Evolutionary conservation across 2,329 filamentous ascomycete species (phyloP).

Genomic region (Fusarium mexicanum): DNA sequence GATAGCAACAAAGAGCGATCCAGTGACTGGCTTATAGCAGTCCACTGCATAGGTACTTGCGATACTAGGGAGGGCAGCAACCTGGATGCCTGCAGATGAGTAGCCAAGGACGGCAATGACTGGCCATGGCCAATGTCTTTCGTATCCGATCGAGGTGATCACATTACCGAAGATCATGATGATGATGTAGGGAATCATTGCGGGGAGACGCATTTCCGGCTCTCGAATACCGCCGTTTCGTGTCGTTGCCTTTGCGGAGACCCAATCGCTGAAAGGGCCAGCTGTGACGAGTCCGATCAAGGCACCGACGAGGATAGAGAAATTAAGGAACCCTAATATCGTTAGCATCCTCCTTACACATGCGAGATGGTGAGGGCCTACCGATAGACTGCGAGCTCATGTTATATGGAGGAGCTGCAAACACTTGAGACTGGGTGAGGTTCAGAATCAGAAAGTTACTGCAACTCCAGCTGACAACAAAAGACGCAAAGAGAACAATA

Average conservation of each 20-base stretch:
- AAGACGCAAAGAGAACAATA: not conserved
- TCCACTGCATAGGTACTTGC: not conserved
- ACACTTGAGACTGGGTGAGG: conserved; percentile 1
- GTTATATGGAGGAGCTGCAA: not conserved
- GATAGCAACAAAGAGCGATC: not conserved
- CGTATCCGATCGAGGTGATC: not conserved
- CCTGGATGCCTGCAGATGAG: not conserved
- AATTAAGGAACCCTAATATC: not conserved
- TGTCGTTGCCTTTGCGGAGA: not conserved
- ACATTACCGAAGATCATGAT: conserved; percentile 3
- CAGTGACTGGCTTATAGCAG: not conserved
- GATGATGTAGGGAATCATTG: not conserved
- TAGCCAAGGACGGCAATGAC: conserved; percentile 1
- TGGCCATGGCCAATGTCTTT: not conserved
- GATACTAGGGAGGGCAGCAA: not conserved
- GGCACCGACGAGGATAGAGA: not conserved
- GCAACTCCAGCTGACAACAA: conserved; percentile 13
- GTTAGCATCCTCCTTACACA: too few relatives aligned
- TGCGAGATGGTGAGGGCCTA: not conserved
- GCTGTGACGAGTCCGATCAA: conserved; percentile 2
- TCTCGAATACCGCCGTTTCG: conserved; percentile 1
- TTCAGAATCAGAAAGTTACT: conserved; percentile 10
- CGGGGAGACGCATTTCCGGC: not conserved
- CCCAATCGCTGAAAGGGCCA: conserved; percentile 1
- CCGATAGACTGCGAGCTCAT: conserved; percentile 6